Percentiles rank a stretch among this genome's conserved stretches.
Evolutionary conservation across 139 green algal genomes (phyloP).

Genomic region (Zygnema circumcarinatum): DNA sequence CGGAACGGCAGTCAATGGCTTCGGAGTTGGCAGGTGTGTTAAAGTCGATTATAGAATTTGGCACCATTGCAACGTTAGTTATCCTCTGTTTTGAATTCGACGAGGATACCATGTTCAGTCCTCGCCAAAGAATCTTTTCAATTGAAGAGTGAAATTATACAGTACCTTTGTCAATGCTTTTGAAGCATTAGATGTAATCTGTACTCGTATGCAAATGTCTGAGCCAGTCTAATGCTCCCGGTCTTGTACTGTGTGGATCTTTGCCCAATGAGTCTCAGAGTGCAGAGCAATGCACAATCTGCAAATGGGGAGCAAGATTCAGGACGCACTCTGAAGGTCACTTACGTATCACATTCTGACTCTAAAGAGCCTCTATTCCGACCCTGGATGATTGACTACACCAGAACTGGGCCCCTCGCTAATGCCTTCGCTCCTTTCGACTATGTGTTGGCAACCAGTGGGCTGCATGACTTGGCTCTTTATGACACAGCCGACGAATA

Average conservation of each 20-base stretch:
- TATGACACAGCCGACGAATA: slow-evolving; percentile 27
- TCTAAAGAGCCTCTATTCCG: slow-evolving; percentile 18
- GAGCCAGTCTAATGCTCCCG: too few species aligned
- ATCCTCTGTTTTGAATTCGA: too few species aligned
- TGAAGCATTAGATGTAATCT: too few species aligned
- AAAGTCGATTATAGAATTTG: too few species aligned
- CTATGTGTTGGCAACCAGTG: slow-evolving; percentile 32
- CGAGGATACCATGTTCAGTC: too few species aligned
- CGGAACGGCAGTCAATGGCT: slow-evolving; percentile 22
- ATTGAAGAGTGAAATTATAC: too few species aligned
- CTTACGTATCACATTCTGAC: slow-evolving; percentile 28
- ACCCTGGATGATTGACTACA: slow-evolving; percentile 37
- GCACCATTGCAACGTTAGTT: too few species aligned
- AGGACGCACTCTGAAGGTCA: slow-evolving; percentile 1
- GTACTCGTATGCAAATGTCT: too few species aligned
- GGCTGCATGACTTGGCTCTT: slow-evolving; percentile 23
- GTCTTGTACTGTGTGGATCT: too few species aligned
- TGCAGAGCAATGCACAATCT: background rate
- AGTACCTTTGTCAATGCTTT: too few species aligned
- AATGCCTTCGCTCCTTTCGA: slow-evolving; percentile 37
- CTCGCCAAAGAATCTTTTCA: too few species aligned
- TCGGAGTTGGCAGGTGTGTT: slow-evolving; percentile 24
- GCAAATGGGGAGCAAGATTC: background rate
- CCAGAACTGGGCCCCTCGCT: slow-evolving; percentile 12
- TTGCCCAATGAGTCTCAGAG: background rate